Percentiles rank a stretch among this genome's conserved stretches.
phyloP scores from a whole-genome alignment of 139 green algal species.

The Coccomyxa sp. region DNA sequence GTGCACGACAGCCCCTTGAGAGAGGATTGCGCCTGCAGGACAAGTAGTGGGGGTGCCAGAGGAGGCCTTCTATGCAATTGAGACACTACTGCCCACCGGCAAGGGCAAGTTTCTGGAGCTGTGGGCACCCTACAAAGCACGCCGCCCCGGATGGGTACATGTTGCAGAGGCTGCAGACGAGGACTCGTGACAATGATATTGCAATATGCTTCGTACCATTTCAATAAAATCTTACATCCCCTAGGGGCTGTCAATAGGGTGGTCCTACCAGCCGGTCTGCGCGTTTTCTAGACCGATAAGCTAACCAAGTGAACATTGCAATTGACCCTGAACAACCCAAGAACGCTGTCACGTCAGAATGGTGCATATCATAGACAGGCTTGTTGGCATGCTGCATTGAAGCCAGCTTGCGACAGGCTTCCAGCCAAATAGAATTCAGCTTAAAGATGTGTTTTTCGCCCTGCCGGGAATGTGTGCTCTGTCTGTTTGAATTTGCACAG shows the following conservation, averaged over 20 bases:
- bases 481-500: no score
- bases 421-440: no score
- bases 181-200: neutral
- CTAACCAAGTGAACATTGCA: neutral
- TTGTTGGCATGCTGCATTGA: no score
- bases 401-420: no score
- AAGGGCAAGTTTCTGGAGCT: constrained; percentile 63
- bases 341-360: neutral
- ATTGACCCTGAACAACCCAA: constrained; percentile 1
- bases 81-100: constrained; percentile 76
- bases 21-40: constrained; percentile 1
- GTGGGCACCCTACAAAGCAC: constrained; percentile 34
- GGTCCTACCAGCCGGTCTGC: neutral
- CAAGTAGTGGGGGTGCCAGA: constrained; percentile 28
- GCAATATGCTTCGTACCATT: neutral
- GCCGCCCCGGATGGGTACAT: constrained; percentile 54
- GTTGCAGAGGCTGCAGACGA: constrained; percentile 23
- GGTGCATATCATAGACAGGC: no score
- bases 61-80: constrained; percentile 62
- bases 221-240: neutral
- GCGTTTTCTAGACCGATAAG: neutral
- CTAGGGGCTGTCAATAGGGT: no score
- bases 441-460: no score
- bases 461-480: no score
- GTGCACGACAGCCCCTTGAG: neutral